phyloP scores from a whole-genome alignment of 2,329 filamentous ascomycete genomes.

The Biscogniauxia marginata region DNA sequence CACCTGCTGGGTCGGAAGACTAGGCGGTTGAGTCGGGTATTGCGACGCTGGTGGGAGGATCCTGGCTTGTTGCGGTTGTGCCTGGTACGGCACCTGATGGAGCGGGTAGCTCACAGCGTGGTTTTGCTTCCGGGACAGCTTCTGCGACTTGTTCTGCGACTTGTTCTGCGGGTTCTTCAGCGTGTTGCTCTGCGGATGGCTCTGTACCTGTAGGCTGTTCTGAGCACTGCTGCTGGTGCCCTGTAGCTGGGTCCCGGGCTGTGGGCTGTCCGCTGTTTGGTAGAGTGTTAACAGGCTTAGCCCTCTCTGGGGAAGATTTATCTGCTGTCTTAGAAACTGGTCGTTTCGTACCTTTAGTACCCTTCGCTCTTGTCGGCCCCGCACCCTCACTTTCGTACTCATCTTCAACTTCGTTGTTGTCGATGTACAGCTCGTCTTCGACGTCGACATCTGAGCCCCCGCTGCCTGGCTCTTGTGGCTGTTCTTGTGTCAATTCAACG shows the following conservation, averaged over 20 bases:
- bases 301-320: slow-evolving; percentile 10
- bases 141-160: neutral
- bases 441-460: slow-evolving; percentile 26
- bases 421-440: slow-evolving; percentile 30
- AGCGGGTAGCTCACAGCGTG: neutral
- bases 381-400: slow-evolving; percentile 19
- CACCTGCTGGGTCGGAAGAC: slow-evolving; percentile 1
- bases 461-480: slow-evolving; percentile 24
- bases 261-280: slow-evolving; percentile 14
- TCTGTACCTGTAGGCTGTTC: neutral
- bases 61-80: neutral
- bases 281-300: slow-evolving; percentile 21
- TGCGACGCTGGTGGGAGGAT: slow-evolving; percentile 2
- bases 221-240: too few species aligned
- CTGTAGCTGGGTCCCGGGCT: slow-evolving; percentile 3
- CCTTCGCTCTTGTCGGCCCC: slow-evolving; percentile 7
- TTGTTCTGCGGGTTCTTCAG: neutral
- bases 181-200: neutral
- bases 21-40: slow-evolving; percentile 1
- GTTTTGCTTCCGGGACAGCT: neutral
- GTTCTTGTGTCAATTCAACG: slow-evolving; percentile 17
- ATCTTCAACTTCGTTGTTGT: slow-evolving; percentile 23
- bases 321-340: slow-evolving; percentile 7
- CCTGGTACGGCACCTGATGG: neutral
- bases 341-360: slow-evolving; percentile 26